Conservation (phyloP, 2,329 filamentous ascomycete species). For the Botryotinia globosa region DNA sequence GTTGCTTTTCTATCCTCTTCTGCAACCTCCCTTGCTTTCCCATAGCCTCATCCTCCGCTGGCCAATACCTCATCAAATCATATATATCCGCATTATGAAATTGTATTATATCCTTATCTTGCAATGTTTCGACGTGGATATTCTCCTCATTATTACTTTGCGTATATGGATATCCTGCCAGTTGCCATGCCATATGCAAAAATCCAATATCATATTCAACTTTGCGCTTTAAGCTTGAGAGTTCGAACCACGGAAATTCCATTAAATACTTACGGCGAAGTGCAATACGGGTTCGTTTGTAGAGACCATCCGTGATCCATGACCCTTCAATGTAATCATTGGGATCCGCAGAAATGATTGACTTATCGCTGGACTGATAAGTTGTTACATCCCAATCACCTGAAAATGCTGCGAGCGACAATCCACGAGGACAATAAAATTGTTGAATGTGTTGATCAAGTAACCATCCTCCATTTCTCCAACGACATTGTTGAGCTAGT, state of each 20-base stretch:
- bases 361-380: not conserved
- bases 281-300: not conserved
- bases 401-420: not conserved
- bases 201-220: slow-evolving; percentile 15
- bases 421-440: not conserved
- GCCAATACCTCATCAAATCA: not conserved
- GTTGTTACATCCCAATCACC: too few species aligned
- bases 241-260: slow-evolving; percentile 16
- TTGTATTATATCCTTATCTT: slow-evolving; percentile 7
- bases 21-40: not conserved
- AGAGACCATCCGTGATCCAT: not conserved
- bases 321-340: not conserved
- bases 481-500: slow-evolving; percentile 13
- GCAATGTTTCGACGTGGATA: not conserved
- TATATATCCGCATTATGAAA: slow-evolving; percentile 4
- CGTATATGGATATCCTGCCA: not conserved
- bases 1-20: not conserved
- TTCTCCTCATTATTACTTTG: not conserved
- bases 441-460: slow-evolving; percentile 12
- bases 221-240: slow-evolving; percentile 4
- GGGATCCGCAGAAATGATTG: not conserved
- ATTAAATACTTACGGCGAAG: slow-evolving; percentile 8
- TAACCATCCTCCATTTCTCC: slow-evolving; percentile 14
- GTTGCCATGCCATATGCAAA: not conserved
- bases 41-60: not conserved